These are phyloP conservation scores for Akanthomyces muscarius DNA, from an alignment of 2,329 filamentous ascomycete species.

Conservation along the genomic window DNA sequence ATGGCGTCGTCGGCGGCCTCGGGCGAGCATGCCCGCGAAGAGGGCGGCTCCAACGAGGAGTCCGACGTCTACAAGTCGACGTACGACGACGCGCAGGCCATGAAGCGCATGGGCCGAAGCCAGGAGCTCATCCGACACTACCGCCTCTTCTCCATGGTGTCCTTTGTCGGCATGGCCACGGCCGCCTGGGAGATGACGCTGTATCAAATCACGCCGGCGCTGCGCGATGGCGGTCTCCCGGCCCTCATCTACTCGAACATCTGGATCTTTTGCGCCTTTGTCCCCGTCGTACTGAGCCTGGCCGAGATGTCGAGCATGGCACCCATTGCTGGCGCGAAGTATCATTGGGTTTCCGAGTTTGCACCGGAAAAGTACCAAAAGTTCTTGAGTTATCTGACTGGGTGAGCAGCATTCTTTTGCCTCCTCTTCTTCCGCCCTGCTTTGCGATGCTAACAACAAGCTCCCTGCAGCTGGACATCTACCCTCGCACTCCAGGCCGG, in stretches of 20 bases:
- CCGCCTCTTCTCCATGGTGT: slow-evolving; percentile 17
- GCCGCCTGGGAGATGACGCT: slow-evolving; percentile 15
- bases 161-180: slow-evolving; percentile 16
- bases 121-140: slow-evolving; percentile 16
- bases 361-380: slow-evolving; percentile 17
- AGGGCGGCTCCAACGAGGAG: background rate
- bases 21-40: slow-evolving; percentile 1
- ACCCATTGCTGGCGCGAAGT: slow-evolving; percentile 15
- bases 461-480: slow-evolving; percentile 17
- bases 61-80: slow-evolving; percentile 12
- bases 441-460: background rate
- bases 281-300: slow-evolving; percentile 15
- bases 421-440: background rate
- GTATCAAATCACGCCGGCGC: slow-evolving; percentile 14
- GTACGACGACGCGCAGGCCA: background rate
- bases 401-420: background rate
- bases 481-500: slow-evolving; percentile 20
- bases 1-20: background rate
- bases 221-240: slow-evolving; percentile 11
- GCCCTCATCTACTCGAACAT: slow-evolving; percentile 13
- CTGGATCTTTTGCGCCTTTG: slow-evolving; percentile 12
- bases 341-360: slow-evolving; percentile 17
- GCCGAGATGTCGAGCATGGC: slow-evolving; percentile 17
- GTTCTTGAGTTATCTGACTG: slow-evolving; percentile 17
- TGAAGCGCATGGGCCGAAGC: slow-evolving; percentile 14